Base-by-base conservation (phyloP, 2,329 filamentous ascomycete species). In the Delphinella strobiligena region DNA sequence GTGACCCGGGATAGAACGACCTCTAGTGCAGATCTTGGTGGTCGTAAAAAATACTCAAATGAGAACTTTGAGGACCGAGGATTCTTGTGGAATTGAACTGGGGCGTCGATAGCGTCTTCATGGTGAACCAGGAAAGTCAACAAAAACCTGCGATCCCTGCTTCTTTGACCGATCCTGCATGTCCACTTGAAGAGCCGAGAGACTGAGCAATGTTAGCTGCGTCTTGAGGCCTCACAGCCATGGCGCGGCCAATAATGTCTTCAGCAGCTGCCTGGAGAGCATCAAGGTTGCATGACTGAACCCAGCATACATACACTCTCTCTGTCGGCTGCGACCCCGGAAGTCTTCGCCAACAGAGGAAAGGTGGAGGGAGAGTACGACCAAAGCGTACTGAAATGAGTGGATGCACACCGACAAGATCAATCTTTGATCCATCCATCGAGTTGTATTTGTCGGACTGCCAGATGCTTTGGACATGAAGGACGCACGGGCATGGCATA, bases 101-200 rank as follows among this genome's bases (percentile, higher is more conserved):
- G 12, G 1, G 29, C 10, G 7, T 42, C 40, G 2, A 38, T 18
- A 19, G 47, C 34, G 51, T 78, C 75, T 47, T 75, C 68, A 42
- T 76, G 74, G 22, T 63, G 65, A 39, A 80, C 63, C 38, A 80
- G 53, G 50, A 77, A 78, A 0, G 63, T 62, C 31, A 74, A 68
- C 15, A 78, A 54, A 51, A 76, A 78, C 3, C 54, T 48, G 19
- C 51, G 51, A 56, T 42, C 4, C 47, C 45, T 14, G 35, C 42
- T 15, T 50, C 45, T 18, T 36, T 42, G 15, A 18, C 31, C 2
- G 31, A 36, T 5, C 22, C 22, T 9, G 38, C 11, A 15, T 16
- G 10, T 5, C 34, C 22, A n/a, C n/a, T 16, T 3, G 7, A 15
- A 27, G 11, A 34, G 22, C 16, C 27, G 29, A 15, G 29, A 12